Percentiles rank a stretch among this genome's conserved stretches.
Evolutionary conservation across 1,284 basidiomycete species (phyloP).

Genomic region (Tilletiaria anomala): DNA sequence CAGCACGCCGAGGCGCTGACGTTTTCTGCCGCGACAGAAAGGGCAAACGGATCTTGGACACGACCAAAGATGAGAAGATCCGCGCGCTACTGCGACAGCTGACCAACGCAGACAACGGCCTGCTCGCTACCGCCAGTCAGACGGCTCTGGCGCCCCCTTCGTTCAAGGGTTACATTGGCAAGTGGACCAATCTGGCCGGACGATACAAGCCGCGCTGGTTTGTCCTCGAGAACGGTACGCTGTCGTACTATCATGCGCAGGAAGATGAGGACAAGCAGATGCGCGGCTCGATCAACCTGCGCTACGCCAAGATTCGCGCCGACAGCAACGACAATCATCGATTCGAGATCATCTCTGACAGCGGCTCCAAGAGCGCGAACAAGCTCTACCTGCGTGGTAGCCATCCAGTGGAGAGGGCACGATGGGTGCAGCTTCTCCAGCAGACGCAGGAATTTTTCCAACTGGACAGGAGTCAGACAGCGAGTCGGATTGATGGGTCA

Average conservation of each 20-base stretch:
- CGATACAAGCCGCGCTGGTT: conserved; percentile 92
- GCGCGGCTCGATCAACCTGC: conserved; percentile 78
- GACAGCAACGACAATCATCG: conserved; percentile 50
- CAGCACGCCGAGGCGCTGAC: conserved; percentile 71
- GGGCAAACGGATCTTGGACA: conserved; percentile 62
- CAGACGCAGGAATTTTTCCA: conserved; percentile 27
- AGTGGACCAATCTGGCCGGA: conserved; percentile 76
- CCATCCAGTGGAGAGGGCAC: conserved; percentile 40
- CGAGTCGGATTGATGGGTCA: too few species aligned
- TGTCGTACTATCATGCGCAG: conserved; percentile 66
- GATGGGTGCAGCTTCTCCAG: conserved; percentile 35
- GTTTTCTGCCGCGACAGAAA: conserved; percentile 71
- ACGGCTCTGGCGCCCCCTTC: conserved; percentile 15
- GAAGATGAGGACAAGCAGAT: conserved; percentile 78
- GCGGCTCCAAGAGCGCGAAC: conserved; percentile 44
- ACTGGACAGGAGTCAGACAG: too few species aligned
- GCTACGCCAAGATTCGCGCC: conserved; percentile 49
- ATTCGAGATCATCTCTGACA: conserved; percentile 61
- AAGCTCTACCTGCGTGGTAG: conserved; percentile 85
- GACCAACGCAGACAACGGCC: conserved; percentile 21
- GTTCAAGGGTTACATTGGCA: conserved; percentile 46
- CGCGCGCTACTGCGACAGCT: conserved; percentile 68
- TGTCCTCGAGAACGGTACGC: conserved; percentile 68
- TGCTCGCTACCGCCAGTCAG: conserved; percentile 43
- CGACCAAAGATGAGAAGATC: conserved; percentile 58